A percentile compares a stretch with the other conserved stretches of the same genome.
These are phyloP conservation scores for Brachypodium distachyon DNA, from an alignment of 202 grass and related monocot species.

Conservation along the genomic window DNA sequence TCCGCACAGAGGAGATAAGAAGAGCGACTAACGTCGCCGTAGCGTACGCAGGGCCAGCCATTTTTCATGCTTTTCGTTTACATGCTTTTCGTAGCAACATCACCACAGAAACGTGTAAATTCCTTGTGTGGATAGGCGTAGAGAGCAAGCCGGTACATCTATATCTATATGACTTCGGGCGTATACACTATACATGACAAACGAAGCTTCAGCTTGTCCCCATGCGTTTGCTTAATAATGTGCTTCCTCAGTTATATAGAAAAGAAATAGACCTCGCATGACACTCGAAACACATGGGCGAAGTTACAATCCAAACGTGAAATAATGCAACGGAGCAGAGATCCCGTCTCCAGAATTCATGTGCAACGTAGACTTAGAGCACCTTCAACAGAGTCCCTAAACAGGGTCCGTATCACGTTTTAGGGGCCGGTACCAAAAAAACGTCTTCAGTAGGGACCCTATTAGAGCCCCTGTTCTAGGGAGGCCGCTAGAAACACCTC, in stretches of 20 bases:
- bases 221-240: background rate
- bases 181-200: background rate
- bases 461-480: no score
- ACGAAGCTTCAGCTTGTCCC: background rate
- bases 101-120: background rate
- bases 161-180: background rate
- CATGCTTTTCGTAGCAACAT: background rate
- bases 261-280: background rate
- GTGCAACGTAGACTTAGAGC: no score
- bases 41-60: background rate
- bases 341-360: no score
- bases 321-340: no score
- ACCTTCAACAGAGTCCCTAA: no score
- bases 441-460: no score
- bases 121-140: background rate
- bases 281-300: background rate
- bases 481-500: no score
- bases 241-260: background rate
- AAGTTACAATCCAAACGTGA: no score
- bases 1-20: background rate
- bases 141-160: background rate
- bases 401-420: no score
- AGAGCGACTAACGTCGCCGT: background rate
- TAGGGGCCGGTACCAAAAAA: no score
- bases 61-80: background rate